Evolutionary conservation across 768 basidiomycete genomes (phyloP).

Genomic region (Tulasnella sp.): DNA sequence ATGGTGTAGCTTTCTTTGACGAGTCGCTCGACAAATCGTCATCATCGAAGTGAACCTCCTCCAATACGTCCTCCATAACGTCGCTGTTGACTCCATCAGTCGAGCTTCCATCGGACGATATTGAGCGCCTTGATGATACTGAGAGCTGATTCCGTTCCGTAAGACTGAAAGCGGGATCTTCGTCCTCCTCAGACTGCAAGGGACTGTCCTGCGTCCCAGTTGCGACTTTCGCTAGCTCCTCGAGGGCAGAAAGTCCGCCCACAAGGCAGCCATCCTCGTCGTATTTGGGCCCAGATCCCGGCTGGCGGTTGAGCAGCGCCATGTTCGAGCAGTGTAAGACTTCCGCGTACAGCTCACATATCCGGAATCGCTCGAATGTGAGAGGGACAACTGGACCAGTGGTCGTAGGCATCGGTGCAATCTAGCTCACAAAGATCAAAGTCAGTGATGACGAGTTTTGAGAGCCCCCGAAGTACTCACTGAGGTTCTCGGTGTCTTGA

Average conservation of each 20-base stretch:
- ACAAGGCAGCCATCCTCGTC: constrained; percentile 73
- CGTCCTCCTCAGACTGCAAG: constrained; percentile 2
- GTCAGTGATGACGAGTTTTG: not conserved
- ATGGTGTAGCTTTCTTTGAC: not conserved
- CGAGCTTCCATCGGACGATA: not conserved
- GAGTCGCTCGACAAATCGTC: constrained; percentile 51
- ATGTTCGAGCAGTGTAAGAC: constrained; percentile 97
- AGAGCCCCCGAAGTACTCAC: constrained; percentile 38
- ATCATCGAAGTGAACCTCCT: constrained; percentile 43
- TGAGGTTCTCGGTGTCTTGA: constrained; percentile 62
- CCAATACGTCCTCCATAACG: constrained; percentile 43
- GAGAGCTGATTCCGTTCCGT: not conserved
- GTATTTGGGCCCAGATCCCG: constrained; percentile 58
- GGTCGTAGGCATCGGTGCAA: constrained; percentile 57
- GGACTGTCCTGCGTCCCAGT: constrained; percentile 37
- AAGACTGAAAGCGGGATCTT: constrained; percentile 3
- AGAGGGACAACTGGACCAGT: constrained; percentile 67
- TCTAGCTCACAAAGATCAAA: constrained; percentile 30
- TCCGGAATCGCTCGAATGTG: constrained; percentile 89
- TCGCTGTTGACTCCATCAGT: constrained; percentile 21
- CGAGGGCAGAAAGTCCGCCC: constrained; percentile 76
- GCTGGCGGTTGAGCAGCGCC: constrained; percentile 78
- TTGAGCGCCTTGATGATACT: not conserved
- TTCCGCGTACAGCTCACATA: constrained; percentile 94
- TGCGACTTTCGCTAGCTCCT: constrained; percentile 79